Base-by-base conservation (phyloP, 441 rosid genomes). In the Pelargonium cotyledonis region DNA sequence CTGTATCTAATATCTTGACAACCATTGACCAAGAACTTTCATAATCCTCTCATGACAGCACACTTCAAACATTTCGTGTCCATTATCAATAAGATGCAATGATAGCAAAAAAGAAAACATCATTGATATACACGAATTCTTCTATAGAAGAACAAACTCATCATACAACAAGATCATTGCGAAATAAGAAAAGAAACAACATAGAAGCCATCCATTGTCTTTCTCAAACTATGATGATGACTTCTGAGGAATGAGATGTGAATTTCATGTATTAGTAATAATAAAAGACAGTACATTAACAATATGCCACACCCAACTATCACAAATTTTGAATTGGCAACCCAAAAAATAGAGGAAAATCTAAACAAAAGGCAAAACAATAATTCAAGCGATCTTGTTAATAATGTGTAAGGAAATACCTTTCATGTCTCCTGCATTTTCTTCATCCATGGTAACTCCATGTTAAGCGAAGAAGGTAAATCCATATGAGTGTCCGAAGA, bases 401-500 rank as follows among this genome's bases (percentile, higher is more conserved):
- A 70, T 51, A 35, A 73, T 43, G 58, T 65, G 58, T 76, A 47
- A 88, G 85, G 4, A 86, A 18, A 6, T 18, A 57, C 62, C 29
- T 57, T 57, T 57, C 3, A 57, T 57, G 62, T 57, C 62, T 26
- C 62, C 15, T 57, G 62, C 19, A 19, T 18, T 57, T 57, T 16
- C 62, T 57, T 57, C 62, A 18, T 2, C 62, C 62, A 57, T 8
- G 29, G 62, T 75, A 76, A 72, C 69, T 76, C 83, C 80, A 83
- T 64, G 80, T 81, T 73, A 43, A 82, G 77, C 5, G 81, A 82
- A 55, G 68, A 41, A 67, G 72, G 19, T 70, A 66, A 47, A 58
- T 74, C 80, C 80, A 79, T 23, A 26, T 75, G 80, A n/a, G 84
- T 70, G 23, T 82, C 88, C 31, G 84, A 78, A 47, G 84, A 72